Evolutionary conservation across 2,329 filamentous ascomycete genomes (phyloP).

Genomic region (Blastomyces parvus): DNA sequence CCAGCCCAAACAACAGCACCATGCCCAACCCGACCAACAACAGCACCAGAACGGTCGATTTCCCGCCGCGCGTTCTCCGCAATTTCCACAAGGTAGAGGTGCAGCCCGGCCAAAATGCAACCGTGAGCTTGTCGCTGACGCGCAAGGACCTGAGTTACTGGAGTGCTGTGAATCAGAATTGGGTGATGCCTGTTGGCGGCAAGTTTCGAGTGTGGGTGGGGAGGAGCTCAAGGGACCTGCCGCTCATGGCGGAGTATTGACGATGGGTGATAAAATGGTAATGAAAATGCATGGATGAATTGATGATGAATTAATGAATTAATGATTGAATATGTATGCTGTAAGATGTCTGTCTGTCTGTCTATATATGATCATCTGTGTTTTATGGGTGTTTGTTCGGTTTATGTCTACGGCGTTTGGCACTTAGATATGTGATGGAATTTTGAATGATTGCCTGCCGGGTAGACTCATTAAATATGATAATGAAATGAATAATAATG

Average conservation of each 20-base stretch:
- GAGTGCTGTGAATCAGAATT: conserved; percentile 28
- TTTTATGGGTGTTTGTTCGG: too few species aligned
- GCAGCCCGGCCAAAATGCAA: conserved; percentile 32
- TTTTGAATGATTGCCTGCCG: too few species aligned
- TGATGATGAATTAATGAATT: too few species aligned
- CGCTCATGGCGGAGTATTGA: conserved; percentile 16
- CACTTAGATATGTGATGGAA: too few species aligned
- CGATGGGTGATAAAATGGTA: too few species aligned
- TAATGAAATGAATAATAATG: neutral
- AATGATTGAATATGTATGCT: too few species aligned
- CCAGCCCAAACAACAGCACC: neutral
- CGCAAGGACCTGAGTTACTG: conserved; percentile 30
- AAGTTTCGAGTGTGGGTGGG: conserved; percentile 21
- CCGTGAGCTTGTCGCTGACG: conserved; percentile 39
- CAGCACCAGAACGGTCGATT: conserved; percentile 8
- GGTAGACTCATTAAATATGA: too few species aligned
- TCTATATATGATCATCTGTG: too few species aligned
- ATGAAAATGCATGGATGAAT: too few species aligned
- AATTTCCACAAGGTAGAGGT: conserved; percentile 46
- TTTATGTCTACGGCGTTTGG: too few species aligned
- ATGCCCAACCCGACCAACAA: neutral
- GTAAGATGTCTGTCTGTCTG: too few species aligned
- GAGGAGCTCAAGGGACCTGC: conserved; percentile 22
- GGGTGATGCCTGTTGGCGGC: conserved; percentile 24
- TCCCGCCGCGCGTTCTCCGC: conserved; percentile 35